Evolutionary conservation across 768 basidiomycete species (phyloP), one percentile per base, ranked within the genome.

Genomic region (Termitomyces sp.): DNA sequence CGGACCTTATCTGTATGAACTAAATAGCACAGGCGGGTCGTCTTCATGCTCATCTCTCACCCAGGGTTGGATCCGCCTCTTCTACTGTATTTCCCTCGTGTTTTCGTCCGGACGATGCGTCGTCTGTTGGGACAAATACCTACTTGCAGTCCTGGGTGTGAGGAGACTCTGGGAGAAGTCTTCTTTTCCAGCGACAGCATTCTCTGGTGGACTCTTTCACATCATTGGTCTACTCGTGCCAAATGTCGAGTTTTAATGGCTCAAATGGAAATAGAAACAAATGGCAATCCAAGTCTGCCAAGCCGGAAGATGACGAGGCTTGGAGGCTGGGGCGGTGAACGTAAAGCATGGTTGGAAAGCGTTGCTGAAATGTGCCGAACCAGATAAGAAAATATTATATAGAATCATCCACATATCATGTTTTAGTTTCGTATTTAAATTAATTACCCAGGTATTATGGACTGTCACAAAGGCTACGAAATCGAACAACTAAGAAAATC

Each of bases 61-160:
- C n/a, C 55, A 89, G 87, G 88, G 88, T 72, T 89, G 22, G 86
- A 88, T 62, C 86, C 86, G 8, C 88, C 87, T 13, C 70, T 88
- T 36, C 18, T 72, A 9, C 68, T 81, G 11, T 89, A 88, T 71
- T 76, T 88, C 55, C 84, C 87, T 22, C 83, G 87, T 16, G 63
- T 87, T 27, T 65, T 80, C 59, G 62, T 73, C 55, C 76, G 87
- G 49, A 88, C 86, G 0, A 64, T 85, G n/a, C 65, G 73, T 58
- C 78, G 84, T 22, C 58, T 83, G 12, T 50, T 79, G 11, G 52
- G 74, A 1, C 60, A 76, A 22, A 39, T 54, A 0, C 58, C 67
- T 2, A 64, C 76, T 0, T 85, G 85, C 63, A 79, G 78, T 33
- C 73, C 76, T 7, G 85, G 81, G 0, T 86, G 85, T 64, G 4